Evolutionary conservation across 495 filamentous ascomycete genomes (phyloP), one percentile per base, ranked within the genome.

Genomic region (Achaetomiella virescens): DNA sequence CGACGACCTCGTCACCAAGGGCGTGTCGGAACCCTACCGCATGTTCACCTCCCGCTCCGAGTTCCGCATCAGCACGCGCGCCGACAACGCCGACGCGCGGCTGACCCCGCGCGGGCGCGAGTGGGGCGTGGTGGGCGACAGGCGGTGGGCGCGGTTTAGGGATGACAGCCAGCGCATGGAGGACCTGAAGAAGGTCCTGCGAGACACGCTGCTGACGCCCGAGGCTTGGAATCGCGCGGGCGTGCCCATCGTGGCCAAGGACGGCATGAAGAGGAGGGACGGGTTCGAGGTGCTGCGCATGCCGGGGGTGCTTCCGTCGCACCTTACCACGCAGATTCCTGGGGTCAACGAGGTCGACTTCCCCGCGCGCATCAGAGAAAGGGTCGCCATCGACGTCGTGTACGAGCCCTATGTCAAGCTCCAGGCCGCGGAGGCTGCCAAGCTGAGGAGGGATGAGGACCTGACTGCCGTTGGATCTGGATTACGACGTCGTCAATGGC

Each of bases 1-100:
- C 68, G 93, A 98, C 71, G 93, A 98, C 68, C 84, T 98, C 42
- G 84, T 96, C 70, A 98, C 93, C 29, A 97, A 97, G 71, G 93
- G 93, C 43, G 92, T 98, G 12, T 89, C 87, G 9, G 93, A 98
- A 71, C 93, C 93, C 0, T 98, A 98, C 73, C 84, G 93, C 57
- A 97, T 98, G 95, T 98, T 98, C 77, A 97, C 93, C 8, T 90
- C 89, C 17, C 85, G 93, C 53, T 91, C 85, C 73, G 93, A 98
- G 70, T 98, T 95, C 74, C 88, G 93, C 46, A 91, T 98, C 78
- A 86, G 84, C 31, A 83, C 89, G 9, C 85, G 93, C 50, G 82
- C 91, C 47, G 93, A 98, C 75, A 97, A 98, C 67, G 93, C 93
- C 38, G 93, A 98, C 71, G 64, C 84, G 4, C 86, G 93, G 8